Evolutionary conservation across 257 asterid genomes (phyloP).

Genomic region (Ballota nigra): DNA sequence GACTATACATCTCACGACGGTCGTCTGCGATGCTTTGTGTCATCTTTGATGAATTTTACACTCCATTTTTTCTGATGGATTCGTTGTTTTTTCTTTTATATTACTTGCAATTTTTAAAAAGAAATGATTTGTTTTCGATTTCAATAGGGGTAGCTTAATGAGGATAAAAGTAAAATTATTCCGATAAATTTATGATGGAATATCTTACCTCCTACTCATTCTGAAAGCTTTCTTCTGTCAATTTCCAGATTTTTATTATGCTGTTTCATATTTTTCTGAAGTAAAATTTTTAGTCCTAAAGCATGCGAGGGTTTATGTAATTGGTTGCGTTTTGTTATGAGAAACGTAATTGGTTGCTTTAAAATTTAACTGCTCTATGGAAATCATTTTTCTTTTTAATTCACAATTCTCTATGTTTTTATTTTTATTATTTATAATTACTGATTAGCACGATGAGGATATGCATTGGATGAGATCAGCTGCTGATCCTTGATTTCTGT

Average conservation of each 20-base stretch:
- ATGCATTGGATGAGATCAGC: slow-evolving; percentile 31
- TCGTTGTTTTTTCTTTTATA: background rate
- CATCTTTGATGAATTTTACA: slow-evolving; percentile 39
- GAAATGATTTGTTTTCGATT: background rate
- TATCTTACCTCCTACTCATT: slow-evolving; percentile 84
- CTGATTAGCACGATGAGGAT: slow-evolving; percentile 48
- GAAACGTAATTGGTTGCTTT: background rate
- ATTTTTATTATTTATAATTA: background rate
- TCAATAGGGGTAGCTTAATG: slow-evolving; percentile 39
- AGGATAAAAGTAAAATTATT: slow-evolving; percentile 33
- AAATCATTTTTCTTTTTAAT: too few relatives aligned
- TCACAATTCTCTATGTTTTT: too few relatives aligned
- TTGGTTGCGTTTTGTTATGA: too few relatives aligned
- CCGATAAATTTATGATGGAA: slow-evolving; percentile 63
- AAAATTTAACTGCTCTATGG: too few relatives aligned
- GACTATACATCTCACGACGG: slow-evolving; percentile 85
- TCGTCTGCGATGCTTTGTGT: slow-evolving; percentile 64
- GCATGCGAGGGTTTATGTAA: too few relatives aligned
- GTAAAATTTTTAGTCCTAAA: too few relatives aligned
- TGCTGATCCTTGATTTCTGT: slow-evolving; percentile 36
- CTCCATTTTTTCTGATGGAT: slow-evolving; percentile 61
- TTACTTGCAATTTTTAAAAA: background rate
- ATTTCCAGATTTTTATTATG: background rate
- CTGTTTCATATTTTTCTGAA: background rate
- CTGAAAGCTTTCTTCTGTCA: slow-evolving; percentile 54